Evolutionary conservation across 306 rosid species (phyloP).

Genomic region (Malus sylvestris): DNA sequence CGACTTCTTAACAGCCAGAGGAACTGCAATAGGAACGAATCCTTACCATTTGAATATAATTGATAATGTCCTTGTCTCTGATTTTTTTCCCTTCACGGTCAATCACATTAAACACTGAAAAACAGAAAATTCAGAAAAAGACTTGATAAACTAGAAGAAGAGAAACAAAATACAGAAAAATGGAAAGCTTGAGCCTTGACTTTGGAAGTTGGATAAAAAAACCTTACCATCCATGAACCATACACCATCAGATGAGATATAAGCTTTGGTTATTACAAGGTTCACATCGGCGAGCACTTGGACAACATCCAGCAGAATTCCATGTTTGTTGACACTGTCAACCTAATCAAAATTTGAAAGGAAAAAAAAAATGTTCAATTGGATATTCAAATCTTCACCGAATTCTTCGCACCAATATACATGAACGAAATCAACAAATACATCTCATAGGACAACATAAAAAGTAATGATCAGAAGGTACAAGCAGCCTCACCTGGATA

Average conservation of each 20-base stretch:
- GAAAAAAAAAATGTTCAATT: neutral
- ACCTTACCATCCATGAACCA: slow-evolving; percentile 96
- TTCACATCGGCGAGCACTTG: slow-evolving; percentile 88
- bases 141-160: neutral
- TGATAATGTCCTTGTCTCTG: slow-evolving; percentile 72
- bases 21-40: neutral
- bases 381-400: neutral
- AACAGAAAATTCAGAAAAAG: neutral
- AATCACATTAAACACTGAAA: slow-evolving; percentile 77
- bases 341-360: slow-evolving; percentile 37
- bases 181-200: neutral
- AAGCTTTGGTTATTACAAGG: slow-evolving; percentile 71
- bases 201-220: slow-evolving; percentile 1
- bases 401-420: neutral
- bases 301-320: slow-evolving; percentile 80
- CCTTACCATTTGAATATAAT: slow-evolving; percentile 77
- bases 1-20: neutral
- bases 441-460: neutral
- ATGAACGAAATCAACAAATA: neutral
- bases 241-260: slow-evolving; percentile 86
- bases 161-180: slow-evolving; percentile 3
- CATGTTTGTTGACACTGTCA: slow-evolving; percentile 89
- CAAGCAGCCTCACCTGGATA: slow-evolving; percentile 47
- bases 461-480: neutral
- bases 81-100: slow-evolving; percentile 73